Conservation (phyloP, 805 yeast genomes). For the Peterozyma toletana region DNA sequence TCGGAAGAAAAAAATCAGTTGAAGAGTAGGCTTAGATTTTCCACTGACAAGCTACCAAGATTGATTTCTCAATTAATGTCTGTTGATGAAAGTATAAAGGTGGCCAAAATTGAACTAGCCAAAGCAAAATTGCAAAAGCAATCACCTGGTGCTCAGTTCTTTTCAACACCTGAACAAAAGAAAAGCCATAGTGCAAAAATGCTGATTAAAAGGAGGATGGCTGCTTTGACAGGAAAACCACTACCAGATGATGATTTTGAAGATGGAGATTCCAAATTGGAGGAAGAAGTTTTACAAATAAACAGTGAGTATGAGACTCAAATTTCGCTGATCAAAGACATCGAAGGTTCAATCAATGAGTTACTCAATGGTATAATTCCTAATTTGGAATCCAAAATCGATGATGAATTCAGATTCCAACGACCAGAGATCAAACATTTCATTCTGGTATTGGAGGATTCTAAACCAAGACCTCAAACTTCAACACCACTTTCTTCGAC, state of each 20-base stretch:
- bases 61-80: conserved; percentile 56
- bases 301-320: conserved; percentile 48
- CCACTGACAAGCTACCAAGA: conserved; percentile 67
- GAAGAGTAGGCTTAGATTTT: conserved; percentile 46
- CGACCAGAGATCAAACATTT: conserved; percentile 54
- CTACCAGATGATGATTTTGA: conserved; percentile 40
- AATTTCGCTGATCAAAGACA: conserved; percentile 57
- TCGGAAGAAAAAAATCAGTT: conserved; percentile 42
- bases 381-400: conserved; percentile 52
- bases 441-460: conserved; percentile 43
- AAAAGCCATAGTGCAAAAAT: conserved; percentile 67
- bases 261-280: conserved; percentile 46
- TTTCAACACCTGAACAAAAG: conserved; percentile 76
- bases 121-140: conserved; percentile 47
- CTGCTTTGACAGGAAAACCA: conserved; percentile 79
- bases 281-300: conserved; percentile 43
- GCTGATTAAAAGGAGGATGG: conserved; percentile 78
- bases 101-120: conserved; percentile 57
- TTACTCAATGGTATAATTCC: conserved; percentile 34
- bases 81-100: conserved; percentile 63
- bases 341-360: conserved; percentile 62
- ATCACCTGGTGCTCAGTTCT: conserved; percentile 76
- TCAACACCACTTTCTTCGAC: background rate
- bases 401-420: conserved; percentile 70
- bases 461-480: conserved; percentile 15